Evolutionary conservation across 768 basidiomycete species (phyloP).

Genomic region (Hygrophorus pudorinus): DNA sequence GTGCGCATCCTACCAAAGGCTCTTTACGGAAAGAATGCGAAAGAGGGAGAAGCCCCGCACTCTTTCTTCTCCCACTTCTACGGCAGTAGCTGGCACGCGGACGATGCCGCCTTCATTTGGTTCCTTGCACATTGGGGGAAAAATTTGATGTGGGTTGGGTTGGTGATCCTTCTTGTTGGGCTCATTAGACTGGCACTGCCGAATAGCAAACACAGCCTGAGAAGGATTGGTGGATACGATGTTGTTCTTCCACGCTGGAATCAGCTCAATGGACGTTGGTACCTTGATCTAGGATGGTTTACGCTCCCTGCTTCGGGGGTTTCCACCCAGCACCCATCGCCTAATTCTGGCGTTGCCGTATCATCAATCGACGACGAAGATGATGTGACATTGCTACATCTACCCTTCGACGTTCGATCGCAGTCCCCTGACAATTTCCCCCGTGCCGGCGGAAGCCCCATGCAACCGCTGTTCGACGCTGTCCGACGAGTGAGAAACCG

Average conservation of each 20-base stretch:
- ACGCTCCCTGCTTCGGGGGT: conserved; percentile 34
- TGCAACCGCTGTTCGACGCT: conserved; percentile 42
- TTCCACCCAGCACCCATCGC: conserved; percentile 37
- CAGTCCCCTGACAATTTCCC: conserved; percentile 41
- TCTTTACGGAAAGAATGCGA: conserved; percentile 96
- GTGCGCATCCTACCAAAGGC: conserved; percentile 91
- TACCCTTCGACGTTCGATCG: conserved; percentile 54
- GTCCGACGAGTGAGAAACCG: conserved; percentile 50
- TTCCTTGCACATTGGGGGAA: conserved; percentile 90
- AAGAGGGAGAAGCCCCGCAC: conserved; percentile 70
- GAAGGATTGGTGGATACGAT: conserved; percentile 65
- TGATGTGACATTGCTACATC: conserved; percentile 49
- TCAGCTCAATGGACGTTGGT: conserved; percentile 62
- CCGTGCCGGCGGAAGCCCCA: conserved; percentile 16
- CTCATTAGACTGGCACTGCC: conserved; percentile 50
- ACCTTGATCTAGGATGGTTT: conserved; percentile 58
- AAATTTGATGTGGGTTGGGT: conserved; percentile 74
- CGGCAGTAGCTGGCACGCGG: conserved; percentile 96
- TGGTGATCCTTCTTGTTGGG: conserved; percentile 63
- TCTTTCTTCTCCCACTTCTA: conserved; percentile 98
- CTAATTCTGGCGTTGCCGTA: conserved; percentile 24
- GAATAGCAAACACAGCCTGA: conserved; percentile 42
- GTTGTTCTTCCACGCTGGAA: conserved; percentile 69
- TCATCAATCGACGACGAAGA: conserved; percentile 39
- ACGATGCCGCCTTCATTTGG: conserved; percentile 94